Evolutionary conservation across 495 filamentous ascomycete species (phyloP), one percentile per base, ranked within the genome.

Genomic region (Lepidopterella palustris): DNA sequence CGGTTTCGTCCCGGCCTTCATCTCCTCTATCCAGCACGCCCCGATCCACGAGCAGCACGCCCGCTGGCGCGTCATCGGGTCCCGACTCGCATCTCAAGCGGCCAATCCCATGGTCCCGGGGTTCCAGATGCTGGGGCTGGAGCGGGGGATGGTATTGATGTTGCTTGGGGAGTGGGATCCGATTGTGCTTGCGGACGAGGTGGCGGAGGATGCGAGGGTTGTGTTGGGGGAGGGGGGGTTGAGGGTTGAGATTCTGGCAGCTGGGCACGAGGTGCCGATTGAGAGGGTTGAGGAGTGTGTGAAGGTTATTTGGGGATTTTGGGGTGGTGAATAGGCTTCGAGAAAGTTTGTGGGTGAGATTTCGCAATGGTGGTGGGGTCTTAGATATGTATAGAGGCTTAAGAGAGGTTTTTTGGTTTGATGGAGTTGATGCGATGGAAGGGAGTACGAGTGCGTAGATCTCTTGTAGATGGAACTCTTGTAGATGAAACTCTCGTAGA

Each of bases 221-320:
- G 76, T 73, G 20, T 66, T 86, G 55, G 78, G 80, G 9, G 26
- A 51, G 26, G 63, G 68, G 51, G 77, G 79, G 59, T 73, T 77
- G 20, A 64, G 72, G 24, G 76, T 80, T n/a, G 35, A 54, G 61
- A 70, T 76, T 54, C 74, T 71, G 57, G 73, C 79, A n/a, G 80
- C 77, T 4, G 82, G 80, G 5, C 82, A 85, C 63, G 81, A 83
- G 29, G 77, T 84, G 48, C 78, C 81, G 15, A 81, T 82, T 67
- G 77, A 79, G 6, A 77, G 76, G 59, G 76, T 76, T 28, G 73
- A 76, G 1, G 80, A 81, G 45, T 72, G 83, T 42, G 81, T 75
- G 4, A 66, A 73, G 13, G 70, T 74, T 25, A 77, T 84, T 8
- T 25, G 47, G 47, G 25, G 47, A 24, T 50, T 50, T 50, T 50